phyloP scores from a whole-genome alignment of 768 basidiomycete species.

The Filobasidium wieringae region DNA sequence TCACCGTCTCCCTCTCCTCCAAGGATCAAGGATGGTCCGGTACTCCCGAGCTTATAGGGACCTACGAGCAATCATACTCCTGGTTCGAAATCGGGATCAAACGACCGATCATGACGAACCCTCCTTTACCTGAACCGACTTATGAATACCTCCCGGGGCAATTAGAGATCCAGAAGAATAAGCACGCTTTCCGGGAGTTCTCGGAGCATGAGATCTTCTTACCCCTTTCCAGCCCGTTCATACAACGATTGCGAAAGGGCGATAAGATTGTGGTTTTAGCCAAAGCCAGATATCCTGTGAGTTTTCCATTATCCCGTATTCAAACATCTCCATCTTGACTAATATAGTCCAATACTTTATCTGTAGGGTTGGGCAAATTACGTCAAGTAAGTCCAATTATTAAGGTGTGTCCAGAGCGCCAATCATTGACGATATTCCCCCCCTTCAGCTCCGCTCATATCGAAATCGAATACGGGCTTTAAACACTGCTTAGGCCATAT shows the following conservation, averaged over 20 bases:
- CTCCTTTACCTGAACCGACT: neutral
- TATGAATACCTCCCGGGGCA: neutral
- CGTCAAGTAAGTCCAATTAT: neutral
- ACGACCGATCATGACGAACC: neutral
- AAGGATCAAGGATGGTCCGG: conserved; percentile 1
- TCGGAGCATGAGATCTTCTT: neutral
- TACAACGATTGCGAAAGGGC: conserved; percentile 1
- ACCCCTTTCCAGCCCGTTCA: neutral
- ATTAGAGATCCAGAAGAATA: conserved; percentile 10
- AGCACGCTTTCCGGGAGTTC: neutral
- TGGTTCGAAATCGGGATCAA: conserved; percentile 13
- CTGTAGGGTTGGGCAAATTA: neutral
- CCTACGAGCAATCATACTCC: conserved; percentile 13
- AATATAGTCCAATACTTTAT: too few species aligned
- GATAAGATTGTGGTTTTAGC: conserved; percentile 2
- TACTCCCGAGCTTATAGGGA: neutral
- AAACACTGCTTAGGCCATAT: too few species aligned
- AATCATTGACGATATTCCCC: too few species aligned
- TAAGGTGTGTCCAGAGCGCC: too few species aligned
- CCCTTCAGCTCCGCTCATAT: too few species aligned
- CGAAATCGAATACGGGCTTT: too few species aligned
- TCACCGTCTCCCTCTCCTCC: neutral
- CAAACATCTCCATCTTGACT: too few species aligned
- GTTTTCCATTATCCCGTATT: too few species aligned
- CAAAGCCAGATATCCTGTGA: conserved; percentile 4